phyloP scores from a whole-genome alignment of 2,329 filamentous ascomycete species.

The Chrysoporthe deuterocubensis region DNA sequence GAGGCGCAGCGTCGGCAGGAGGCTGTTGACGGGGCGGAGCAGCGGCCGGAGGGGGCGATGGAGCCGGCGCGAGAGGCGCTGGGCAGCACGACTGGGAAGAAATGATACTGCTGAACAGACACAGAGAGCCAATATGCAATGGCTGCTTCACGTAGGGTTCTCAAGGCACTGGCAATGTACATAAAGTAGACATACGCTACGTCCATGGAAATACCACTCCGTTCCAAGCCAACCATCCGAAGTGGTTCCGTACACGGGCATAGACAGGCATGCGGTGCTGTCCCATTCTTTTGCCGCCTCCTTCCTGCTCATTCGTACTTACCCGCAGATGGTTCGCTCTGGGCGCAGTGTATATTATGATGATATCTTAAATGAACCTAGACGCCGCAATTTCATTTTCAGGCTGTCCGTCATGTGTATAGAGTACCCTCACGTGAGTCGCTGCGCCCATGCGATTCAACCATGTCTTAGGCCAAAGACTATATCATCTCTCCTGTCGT shows the following conservation, averaged over 20 bases:
- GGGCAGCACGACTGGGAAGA: not conserved
- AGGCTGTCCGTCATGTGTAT: too few relatives aligned
- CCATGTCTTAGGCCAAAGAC: too few relatives aligned
- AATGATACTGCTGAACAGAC: not conserved
- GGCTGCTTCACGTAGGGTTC: not conserved
- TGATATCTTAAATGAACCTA: too few relatives aligned
- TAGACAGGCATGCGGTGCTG: not conserved
- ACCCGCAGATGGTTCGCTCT: too few relatives aligned
- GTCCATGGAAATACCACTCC: not conserved
- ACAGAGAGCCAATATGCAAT: not conserved
- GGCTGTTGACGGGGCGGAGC: too few relatives aligned
- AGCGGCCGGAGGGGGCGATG: not conserved
- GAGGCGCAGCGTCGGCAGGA: constrained; percentile 1
- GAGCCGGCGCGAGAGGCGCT: not conserved
- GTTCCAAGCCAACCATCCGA: not conserved
- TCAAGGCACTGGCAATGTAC: not conserved
- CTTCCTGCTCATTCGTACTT: too few relatives aligned
- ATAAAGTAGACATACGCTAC: too few relatives aligned
- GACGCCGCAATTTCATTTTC: too few relatives aligned
- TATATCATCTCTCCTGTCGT: too few relatives aligned
- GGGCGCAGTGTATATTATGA: too few relatives aligned
- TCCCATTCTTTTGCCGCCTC: not conserved
- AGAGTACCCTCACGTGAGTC: too few relatives aligned
- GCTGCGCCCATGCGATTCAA: too few relatives aligned
- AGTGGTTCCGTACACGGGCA: not conserved